Base-by-base conservation (phyloP, 352 stramenopile species). In the Phytophthora fragariaefolia region DNA sequence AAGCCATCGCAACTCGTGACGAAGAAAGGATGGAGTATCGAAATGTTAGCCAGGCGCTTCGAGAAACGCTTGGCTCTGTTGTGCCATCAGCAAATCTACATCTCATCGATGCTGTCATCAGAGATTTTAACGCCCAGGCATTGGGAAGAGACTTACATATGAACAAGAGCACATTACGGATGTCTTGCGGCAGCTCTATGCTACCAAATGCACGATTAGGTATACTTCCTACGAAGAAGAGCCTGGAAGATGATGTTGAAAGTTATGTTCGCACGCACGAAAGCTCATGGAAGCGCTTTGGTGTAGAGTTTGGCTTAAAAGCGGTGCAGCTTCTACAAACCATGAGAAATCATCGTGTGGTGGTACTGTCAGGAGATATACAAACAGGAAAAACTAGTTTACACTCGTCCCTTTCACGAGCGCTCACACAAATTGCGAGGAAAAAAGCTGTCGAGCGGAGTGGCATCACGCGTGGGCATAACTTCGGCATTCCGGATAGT, bases 331-430 rank as follows among this genome's bases (percentile, higher is more conserved):
- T 93, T 10, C 59, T 87, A 8, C 64, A 87, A 22, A 49, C 52
- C 2, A 63, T 91, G 43, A 50, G 53, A 27, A 47, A 45, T 1
- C 40, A 75, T 15, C 64, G 69, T 10, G 48, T 45, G 3, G 77
- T 83, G 2, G 60, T 88, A 6, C 26, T 93, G 12, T 71, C 77
- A 4, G 85, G 83, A 0, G 66, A 72, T 4, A 17, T 76, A 5
- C 74, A 83, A 20, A 68, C 61, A 4, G 85, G 85, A 1, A 93
- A 93, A 52, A 90, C 83, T 0, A 70, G 72, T 20, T 18, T 90
- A 3, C 91, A 87, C 34, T 26, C n/a, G 17, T 63, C 73, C 0
- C 51, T 91, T 6, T 75, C 77, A 6, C 56, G 61, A 4, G 69
- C 76, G 17, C 42, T 85, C 9, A 66, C 65, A 2, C 27, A 69